Evolutionary conservation across 129 eudicot species (phyloP).

Genomic region (Lonicera japonica): DNA sequence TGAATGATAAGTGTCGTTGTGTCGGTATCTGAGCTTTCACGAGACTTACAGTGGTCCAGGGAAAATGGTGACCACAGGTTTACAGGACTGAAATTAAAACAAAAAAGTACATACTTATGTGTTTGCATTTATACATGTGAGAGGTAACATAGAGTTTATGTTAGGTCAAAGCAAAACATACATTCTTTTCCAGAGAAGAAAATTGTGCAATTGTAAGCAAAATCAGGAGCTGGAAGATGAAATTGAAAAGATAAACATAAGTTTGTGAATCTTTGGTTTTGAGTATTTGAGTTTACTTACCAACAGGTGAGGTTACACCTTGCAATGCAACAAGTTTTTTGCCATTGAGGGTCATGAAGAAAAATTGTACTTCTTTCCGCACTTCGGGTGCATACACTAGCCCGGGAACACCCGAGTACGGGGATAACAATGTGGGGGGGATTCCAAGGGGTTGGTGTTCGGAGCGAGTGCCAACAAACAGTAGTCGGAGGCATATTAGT

Average conservation of each 20-base stretch:
- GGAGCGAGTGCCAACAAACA: constrained; percentile 61
- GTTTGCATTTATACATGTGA: no score
- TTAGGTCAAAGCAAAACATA: neutral
- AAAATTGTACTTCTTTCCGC: constrained; percentile 33
- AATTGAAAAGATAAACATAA: neutral
- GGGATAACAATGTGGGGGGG: constrained; percentile 40
- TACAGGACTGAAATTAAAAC: neutral
- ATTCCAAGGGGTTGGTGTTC: constrained; percentile 75
- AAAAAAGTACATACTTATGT: neutral
- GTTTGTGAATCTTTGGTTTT: neutral
- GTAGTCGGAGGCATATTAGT: constrained; percentile 62
- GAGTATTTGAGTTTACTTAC: constrained; percentile 6
- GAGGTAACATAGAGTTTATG: neutral
- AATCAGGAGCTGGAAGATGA: neutral
- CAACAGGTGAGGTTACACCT: no score
- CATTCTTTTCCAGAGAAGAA: neutral
- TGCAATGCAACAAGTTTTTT: constrained; percentile 33
- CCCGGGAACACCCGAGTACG: constrained; percentile 78
- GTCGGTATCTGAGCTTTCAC: neutral
- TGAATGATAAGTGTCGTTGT: no score
- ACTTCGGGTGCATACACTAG: constrained; percentile 65
- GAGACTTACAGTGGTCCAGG: neutral
- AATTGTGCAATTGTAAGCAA: neutral
- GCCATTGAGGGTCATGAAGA: constrained; percentile 39
- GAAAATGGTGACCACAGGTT: neutral